Evolutionary conservation across 2,329 filamentous ascomycete species (phyloP), one percentile per base, ranked within the genome.

Genomic region (Monosporascus sp.): DNA sequence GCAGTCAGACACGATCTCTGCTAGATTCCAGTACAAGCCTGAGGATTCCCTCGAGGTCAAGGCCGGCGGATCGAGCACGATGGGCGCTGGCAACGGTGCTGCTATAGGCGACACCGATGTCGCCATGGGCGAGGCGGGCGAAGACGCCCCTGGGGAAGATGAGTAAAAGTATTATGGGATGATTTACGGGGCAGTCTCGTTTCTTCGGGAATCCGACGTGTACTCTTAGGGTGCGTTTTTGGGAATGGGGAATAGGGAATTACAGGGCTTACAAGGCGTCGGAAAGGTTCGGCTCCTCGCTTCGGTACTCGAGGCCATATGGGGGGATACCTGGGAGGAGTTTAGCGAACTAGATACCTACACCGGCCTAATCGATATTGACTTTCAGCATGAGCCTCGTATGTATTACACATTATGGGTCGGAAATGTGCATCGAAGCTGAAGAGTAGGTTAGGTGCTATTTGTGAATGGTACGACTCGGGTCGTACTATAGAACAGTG

Each of bases 1-100:
- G 50, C 60, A 48, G 37, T 49, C 47, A 22, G 60, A 62, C 17
- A 60, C 55, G 5, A 51, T 62, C 14, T 56, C 60, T 9, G 59
- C 64, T 17, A 53, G 45, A 2, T 59, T 64, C 38, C 63, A 66
- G 41, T 38, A 54, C 50, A 52, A 50, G 47, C 49, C 37, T 34
- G 55, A 43, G 36, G 34, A 46, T 5, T 27, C 41, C 41, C 19
- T 56, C 14, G 56, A 20, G 50, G 37, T 11, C 45, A 52, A 41
- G n/a, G 50, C 20, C 34, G 43, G 22, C 22, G 43, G 26, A 27
- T 41, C 20, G 11, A 36, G 19, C n/a, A 22, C 14, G 20, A 16
- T 22, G 11, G 47, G 17, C 3, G 38, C 40, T 7, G 40, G 24
- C 19, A 27, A 37, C 31, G 49, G 37, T 2, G 36, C 47, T 2